A percentile compares a stretch with the other conserved stretches of the same genome.
Evolutionary conservation across 805 yeast species (phyloP).

Genomic region (Pichia rugopelliculosa): DNA sequence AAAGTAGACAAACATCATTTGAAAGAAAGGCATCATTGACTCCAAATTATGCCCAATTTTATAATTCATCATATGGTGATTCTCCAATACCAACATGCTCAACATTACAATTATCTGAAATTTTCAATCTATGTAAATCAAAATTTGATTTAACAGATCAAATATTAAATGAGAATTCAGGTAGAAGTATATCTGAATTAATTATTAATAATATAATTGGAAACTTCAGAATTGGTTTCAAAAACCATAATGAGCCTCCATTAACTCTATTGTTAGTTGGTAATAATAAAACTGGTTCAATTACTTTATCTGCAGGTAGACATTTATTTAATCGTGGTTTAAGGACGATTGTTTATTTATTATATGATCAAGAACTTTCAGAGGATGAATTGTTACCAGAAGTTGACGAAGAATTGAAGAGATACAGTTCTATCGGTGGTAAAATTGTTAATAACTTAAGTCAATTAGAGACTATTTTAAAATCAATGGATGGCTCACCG

Average conservation of each 20-base stretch:
- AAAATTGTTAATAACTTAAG: conserved; percentile 38
- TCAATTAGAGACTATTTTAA: conserved; percentile 32
- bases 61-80: conserved; percentile 17
- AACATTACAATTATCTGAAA: conserved; percentile 71
- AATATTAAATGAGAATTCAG: conserved; percentile 56
- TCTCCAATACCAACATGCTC: conserved; percentile 50
- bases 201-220: conserved; percentile 65
- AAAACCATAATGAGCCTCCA: conserved; percentile 78
- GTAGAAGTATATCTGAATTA: conserved; percentile 54
- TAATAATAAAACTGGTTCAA: conserved; percentile 65
- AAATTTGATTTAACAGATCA: conserved; percentile 42
- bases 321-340: conserved; percentile 70
- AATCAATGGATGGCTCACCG: conserved; percentile 52
- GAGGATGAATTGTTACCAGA: conserved; percentile 30
- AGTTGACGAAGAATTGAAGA: conserved; percentile 42
- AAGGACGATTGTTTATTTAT: conserved; percentile 49
- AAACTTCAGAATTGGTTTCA: conserved; percentile 48
- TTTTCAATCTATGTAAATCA: conserved; percentile 54
- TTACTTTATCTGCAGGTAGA: conserved; percentile 74
- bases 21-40: conserved; percentile 5
- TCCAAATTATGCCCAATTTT: conserved; percentile 13
- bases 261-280: conserved; percentile 64
- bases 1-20: conserved; percentile 1
- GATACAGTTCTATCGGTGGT: conserved; percentile 64
- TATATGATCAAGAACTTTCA: conserved; percentile 30